These are phyloP conservation scores for Trichoderma harzianum DNA, from an alignment of 2,329 filamentous ascomycete genomes.

Conservation along the genomic window DNA sequence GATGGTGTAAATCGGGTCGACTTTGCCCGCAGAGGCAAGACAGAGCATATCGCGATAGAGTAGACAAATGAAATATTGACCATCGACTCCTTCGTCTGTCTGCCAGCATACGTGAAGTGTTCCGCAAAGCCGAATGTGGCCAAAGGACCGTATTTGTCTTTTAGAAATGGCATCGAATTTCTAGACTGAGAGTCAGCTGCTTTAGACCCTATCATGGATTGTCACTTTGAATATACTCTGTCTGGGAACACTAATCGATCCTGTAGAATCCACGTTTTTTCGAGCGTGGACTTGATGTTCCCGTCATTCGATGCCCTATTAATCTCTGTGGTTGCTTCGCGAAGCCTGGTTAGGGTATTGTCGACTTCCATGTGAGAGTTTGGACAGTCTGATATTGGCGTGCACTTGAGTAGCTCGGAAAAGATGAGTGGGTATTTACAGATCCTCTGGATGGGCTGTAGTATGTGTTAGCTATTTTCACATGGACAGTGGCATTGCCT, in stretches of 20 bases:
- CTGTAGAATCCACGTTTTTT: slow-evolving; percentile 82
- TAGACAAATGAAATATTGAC: slow-evolving; percentile 79
- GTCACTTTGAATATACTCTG: slow-evolving; percentile 50
- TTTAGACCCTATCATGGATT: neutral
- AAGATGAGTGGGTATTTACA: slow-evolving; percentile 90
- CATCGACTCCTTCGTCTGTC: slow-evolving; percentile 61
- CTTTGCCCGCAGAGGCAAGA: slow-evolving; percentile 64
- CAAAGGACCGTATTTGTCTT: slow-evolving; percentile 72
- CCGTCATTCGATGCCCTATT: slow-evolving; percentile 81
- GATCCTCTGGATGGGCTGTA: slow-evolving; percentile 82
- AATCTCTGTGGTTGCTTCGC: slow-evolving; percentile 73
- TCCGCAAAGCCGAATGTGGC: slow-evolving; percentile 77
- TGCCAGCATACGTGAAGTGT: slow-evolving; percentile 82
- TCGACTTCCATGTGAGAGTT: slow-evolving; percentile 77
- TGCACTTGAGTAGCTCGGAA: slow-evolving; percentile 75
- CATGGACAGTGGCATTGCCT: neutral
- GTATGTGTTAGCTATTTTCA: neutral
- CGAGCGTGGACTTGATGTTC: slow-evolving; percentile 63
- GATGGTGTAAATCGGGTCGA: slow-evolving; percentile 67
- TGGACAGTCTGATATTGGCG: slow-evolving; percentile 80
- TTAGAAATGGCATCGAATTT: slow-evolving; percentile 52
- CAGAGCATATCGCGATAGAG: slow-evolving; percentile 80
- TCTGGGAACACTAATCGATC: slow-evolving; percentile 73
- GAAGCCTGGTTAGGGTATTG: slow-evolving; percentile 66
- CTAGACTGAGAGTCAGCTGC: slow-evolving; percentile 28